Base-by-base conservation (phyloP, 805 yeast species). In the Ogataea glucozyma region DNA sequence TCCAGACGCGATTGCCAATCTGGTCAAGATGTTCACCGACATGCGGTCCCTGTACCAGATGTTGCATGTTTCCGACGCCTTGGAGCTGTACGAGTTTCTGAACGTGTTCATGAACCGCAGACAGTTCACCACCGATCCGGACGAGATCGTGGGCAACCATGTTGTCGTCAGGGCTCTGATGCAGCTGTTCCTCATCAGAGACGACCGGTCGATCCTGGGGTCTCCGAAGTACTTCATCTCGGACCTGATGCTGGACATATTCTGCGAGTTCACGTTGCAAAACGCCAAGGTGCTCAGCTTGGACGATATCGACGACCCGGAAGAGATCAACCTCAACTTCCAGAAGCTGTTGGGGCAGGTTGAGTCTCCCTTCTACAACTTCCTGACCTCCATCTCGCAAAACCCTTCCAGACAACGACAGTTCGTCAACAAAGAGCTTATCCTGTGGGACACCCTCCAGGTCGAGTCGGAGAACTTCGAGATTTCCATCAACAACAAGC, bases 391-490 rank as follows among this genome's bases (percentile, higher is more conserved):
- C 9, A 53, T 65, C 13, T 70, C 79, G 5, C 83, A 82, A 60
- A 91, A 91, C 55, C 81, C 88, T 26, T 79, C 95, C 38, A 73
- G 96, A 43, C 89, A 88, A 56, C 78, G 97, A 49, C 96, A 88
- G 59, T 77, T 84, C 48, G 65, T 83, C 54, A 67, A 81, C 49
- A 69, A 81, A 56, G 68, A 75, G 55, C 56, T 80, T 42, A 54
- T 74, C 34, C 51, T 73, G 3, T 87, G 91, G 85, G 97, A 91
- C 62, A 73, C 88, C 2, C 66, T 87, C 23, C 97, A 91, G 56
- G 93, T 85, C 8, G 73, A 74, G 30, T 73, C 85, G 40, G 95
- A 88, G 54, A 63, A 69, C 4, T 69, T 81, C 26, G 97, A 88
- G 58, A 50, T 71, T 12, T 65, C 66, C 17, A 53, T 73, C 19